phyloP scores from a whole-genome alignment of 371 early-diverging fungal genomes.

The Conidiobolus incongruus region DNA sequence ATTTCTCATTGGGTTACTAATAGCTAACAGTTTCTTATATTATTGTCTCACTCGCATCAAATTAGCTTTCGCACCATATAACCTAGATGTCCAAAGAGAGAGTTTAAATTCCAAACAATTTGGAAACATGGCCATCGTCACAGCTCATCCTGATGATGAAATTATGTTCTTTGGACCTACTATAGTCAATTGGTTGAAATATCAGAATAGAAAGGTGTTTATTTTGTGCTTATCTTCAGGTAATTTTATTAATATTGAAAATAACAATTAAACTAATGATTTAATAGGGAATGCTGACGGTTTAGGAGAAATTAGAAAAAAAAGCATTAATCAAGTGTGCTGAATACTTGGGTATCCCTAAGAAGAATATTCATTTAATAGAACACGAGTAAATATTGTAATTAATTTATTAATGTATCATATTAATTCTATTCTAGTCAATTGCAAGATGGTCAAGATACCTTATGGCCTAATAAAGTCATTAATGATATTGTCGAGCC shows the following conservation, averaged over 20 bases:
- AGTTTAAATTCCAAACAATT: too few relatives aligned
- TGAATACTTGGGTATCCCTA: constrained; percentile 33
- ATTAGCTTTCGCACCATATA: too few relatives aligned
- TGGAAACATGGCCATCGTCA: constrained; percentile 39
- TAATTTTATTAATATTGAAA: constrained; percentile 11
- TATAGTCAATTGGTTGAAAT: constrained; percentile 22
- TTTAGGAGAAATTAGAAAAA: constrained; percentile 45
- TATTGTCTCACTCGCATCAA: too few relatives aligned
- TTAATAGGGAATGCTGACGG: constrained; percentile 64
- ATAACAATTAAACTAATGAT: too few relatives aligned
- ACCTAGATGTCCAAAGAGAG: too few relatives aligned
- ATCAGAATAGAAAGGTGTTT: constrained; percentile 22
- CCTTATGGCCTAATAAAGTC: constrained; percentile 36
- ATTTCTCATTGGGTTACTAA: too few relatives aligned
- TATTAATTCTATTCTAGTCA: too few relatives aligned
- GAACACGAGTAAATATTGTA: constrained; percentile 30
- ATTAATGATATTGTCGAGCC: constrained; percentile 29
- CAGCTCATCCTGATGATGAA: constrained; percentile 99
- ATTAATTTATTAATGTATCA: constrained; percentile 1
- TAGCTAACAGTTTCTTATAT: too few relatives aligned
- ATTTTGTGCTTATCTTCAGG: constrained; percentile 76
- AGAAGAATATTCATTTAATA: constrained; percentile 27
- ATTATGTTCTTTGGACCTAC: constrained; percentile 98
- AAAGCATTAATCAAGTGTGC: constrained; percentile 51
- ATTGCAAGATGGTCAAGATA: constrained; percentile 52